These are phyloP conservation scores for Fusarium metavorans DNA, from an alignment of 2,329 filamentous ascomycete genomes.

Conservation along the genomic window DNA sequence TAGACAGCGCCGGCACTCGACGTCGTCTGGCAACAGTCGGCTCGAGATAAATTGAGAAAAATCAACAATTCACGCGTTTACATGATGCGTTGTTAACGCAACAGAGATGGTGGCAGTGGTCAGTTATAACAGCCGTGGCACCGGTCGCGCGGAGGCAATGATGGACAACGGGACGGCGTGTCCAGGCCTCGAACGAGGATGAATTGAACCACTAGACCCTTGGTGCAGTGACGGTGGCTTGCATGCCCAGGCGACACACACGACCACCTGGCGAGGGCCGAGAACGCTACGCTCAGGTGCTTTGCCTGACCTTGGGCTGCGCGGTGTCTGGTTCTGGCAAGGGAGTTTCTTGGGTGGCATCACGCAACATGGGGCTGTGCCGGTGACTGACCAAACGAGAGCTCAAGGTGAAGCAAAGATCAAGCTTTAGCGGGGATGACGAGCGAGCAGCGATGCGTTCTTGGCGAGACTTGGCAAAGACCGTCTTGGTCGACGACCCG, in stretches of 20 bases:
- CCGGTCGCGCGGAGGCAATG: background rate
- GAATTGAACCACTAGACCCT: constrained; percentile 11
- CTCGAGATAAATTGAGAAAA: background rate
- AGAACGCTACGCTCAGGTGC: constrained; percentile 13
- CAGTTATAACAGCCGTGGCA: constrained; percentile 3
- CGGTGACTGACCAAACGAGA: constrained; percentile 3
- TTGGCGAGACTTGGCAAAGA: constrained; percentile 28
- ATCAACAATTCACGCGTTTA: background rate
- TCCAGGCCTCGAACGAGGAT: background rate
- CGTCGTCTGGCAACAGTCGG: background rate
- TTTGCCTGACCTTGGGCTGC: background rate
- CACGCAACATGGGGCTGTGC: constrained; percentile 8
- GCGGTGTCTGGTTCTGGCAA: background rate
- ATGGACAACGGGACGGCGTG: background rate
- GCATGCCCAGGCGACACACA: constrained; percentile 13
- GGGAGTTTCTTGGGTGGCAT: constrained; percentile 4
- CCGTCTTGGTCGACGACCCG: background rate
- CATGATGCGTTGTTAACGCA: constrained; percentile 2
- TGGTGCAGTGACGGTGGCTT: constrained; percentile 18
- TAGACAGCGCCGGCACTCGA: background rate
- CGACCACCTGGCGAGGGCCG: constrained; percentile 7
- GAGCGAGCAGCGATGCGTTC: constrained; percentile 12
- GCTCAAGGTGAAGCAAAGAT: constrained; percentile 14
- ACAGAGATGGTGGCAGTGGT: constrained; percentile 9
- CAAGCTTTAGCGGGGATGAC: constrained; percentile 32